phyloP scores from a whole-genome alignment of 2,329 filamentous ascomycete genomes.

The Lachnellula arida region DNA sequence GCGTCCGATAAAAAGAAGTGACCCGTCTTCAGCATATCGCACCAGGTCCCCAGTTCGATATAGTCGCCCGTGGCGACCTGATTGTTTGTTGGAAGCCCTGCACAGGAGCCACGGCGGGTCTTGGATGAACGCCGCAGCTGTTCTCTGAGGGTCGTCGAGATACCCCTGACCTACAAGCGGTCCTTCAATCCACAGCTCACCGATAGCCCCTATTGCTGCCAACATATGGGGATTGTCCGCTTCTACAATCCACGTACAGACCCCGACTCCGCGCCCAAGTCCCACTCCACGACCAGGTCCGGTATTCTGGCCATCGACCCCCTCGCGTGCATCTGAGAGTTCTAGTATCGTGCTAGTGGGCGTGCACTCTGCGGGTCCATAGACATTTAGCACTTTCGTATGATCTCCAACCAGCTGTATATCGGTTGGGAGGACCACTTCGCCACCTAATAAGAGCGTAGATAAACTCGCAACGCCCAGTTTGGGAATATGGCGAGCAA shows the following conservation, averaged over 20 bases:
- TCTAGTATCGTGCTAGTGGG: background rate
- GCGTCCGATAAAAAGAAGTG: background rate
- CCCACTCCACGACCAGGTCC: background rate
- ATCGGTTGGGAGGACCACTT: conserved; percentile 33
- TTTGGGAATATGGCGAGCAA: conserved; percentile 19
- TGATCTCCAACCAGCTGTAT: conserved; percentile 34
- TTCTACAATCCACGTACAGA: conserved; percentile 34
- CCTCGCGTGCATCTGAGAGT: too few relatives aligned
- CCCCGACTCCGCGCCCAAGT: conserved; percentile 6
- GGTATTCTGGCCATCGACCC: background rate
- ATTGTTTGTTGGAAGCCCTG: background rate
- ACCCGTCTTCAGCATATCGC: conserved; percentile 43
- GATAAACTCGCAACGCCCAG: conserved; percentile 19
- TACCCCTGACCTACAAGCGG: conserved; percentile 56
- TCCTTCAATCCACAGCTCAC: conserved; percentile 32
- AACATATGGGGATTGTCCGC: conserved; percentile 9
- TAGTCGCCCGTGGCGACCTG: conserved; percentile 31
- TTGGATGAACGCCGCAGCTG: conserved; percentile 53
- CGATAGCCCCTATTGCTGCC: conserved; percentile 15
- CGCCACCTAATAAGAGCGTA: conserved; percentile 23
- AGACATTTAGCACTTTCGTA: conserved; percentile 37
- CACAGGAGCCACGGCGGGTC: conserved; percentile 48
- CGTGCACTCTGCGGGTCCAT: conserved; percentile 33
- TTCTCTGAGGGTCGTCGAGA: conserved; percentile 48
- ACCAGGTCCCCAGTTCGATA: conserved; percentile 59